Conservation (phyloP, 225 moss, liverwort and hornwort genomes). For the Straminergon stramineum region DNA sequence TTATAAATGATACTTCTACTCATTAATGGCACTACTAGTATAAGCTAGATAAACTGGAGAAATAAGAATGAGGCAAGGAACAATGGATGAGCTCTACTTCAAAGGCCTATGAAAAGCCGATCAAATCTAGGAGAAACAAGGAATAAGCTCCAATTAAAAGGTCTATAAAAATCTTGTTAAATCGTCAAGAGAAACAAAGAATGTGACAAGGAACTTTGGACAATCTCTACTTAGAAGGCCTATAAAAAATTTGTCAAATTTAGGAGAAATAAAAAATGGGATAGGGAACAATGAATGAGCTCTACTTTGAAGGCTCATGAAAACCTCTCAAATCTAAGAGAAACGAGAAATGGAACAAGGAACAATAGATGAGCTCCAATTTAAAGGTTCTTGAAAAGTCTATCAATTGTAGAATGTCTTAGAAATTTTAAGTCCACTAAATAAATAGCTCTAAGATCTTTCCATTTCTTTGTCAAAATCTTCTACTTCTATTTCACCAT, state of each 20-base stretch:
- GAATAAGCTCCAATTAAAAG: not conserved
- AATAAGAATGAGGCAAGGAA: too few species aligned
- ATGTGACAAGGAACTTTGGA: not conserved
- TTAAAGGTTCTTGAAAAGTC: fast-evolving
- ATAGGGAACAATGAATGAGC: fast-evolving
- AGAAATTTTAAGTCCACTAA: fast-evolving
- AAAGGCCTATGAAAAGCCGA: not conserved
- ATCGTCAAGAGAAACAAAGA: fast-evolving
- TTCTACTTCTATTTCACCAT: not conserved
- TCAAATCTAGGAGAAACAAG: not conserved
- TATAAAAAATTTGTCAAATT: not conserved
- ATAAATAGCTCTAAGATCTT: not conserved
- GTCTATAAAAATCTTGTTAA: not conserved
- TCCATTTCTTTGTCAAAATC: not conserved
- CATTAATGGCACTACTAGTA: fast-evolving
- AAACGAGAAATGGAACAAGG: fast-evolving
- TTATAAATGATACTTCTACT: not conserved
- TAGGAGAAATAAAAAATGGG: fast-evolving
- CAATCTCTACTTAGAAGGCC: not conserved
- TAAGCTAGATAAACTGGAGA: not conserved
- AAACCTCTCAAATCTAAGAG: not conserved
- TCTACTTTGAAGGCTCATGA: not conserved
- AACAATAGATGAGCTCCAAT: not conserved
- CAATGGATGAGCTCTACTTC: too few species aligned
- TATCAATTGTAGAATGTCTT: not conserved